Evolutionary conservation across 805 yeast species (phyloP), one percentile per base, ranked within the genome.

Genomic region (Yarrowia hollandica): DNA sequence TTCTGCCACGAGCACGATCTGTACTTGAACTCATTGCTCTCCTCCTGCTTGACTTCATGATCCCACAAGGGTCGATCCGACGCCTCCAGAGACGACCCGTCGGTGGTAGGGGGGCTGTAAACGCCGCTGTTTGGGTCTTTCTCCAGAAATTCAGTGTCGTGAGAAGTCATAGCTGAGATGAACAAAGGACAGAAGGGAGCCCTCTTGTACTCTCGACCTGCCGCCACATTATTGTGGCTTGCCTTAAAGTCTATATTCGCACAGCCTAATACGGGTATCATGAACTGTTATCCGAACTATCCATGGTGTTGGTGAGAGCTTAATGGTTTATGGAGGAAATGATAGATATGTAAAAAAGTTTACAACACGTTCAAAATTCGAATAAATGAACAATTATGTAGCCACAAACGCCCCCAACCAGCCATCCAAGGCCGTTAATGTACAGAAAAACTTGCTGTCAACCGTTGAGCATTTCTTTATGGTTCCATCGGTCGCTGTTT

Each of bases 1-100:
- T 75, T 79, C 63, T 77, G 79, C 85, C 85, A 82, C 23, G 83
- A 76, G 63, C 84, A 80, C 18, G 77, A 72, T 52, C 79, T 69
- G 64, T 79, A 81, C 66, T 80, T 74, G 68, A 81, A 80, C 11
- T 55, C 60, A 23, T 62, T 44, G 18, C 48, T 38, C 16, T 30
- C 44, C 60, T 64, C 64, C 16, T 61, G 63, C 22, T 41, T 60
- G 16, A 60, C 16, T 60, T 64, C 61, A 4, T 41, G 60, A 23
- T 52, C 48, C 58, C 58, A 52, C 33, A 48, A 30, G 14, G 52
- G 35, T 26, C 35, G 34, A 30, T 44, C 52, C n/a, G 35, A 44
- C 18, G 52, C 52, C 35, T 44, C 52, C 35, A 44, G 35, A 18
- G 52, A 44, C 12, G 52, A 44, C 8, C 18, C 16, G 26, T 44